A percentile compares a stretch with the other conserved stretches of the same genome.
phyloP scores from a whole-genome alignment of 805 yeast genomes.

The Saturnispora mendoncae region DNA sequence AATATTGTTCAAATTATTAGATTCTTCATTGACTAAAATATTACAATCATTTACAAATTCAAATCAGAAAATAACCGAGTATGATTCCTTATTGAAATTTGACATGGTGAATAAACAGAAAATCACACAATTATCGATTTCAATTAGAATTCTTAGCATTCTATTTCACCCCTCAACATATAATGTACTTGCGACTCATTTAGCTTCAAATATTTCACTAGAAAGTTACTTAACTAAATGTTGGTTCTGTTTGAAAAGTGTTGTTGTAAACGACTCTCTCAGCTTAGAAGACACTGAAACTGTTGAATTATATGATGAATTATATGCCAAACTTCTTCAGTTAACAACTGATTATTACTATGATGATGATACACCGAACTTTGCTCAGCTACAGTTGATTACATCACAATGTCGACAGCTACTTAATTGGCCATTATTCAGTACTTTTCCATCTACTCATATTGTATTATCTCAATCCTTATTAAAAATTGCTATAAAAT shows the following conservation, averaged over 20 bases:
- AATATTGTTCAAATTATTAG: constrained; percentile 18
- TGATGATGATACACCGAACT: constrained; percentile 15
- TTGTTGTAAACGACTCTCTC: constrained; percentile 21
- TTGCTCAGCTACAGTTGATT: constrained; percentile 16
- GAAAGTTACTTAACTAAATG: constrained; percentile 23
- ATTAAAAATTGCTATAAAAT: constrained; percentile 19
- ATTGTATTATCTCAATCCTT: constrained; percentile 21
- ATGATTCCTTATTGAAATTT: constrained; percentile 15
- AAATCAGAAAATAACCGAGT: constrained; percentile 9
- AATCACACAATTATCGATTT: constrained; percentile 22
- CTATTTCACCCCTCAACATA: constrained; percentile 20
- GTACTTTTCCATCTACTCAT: constrained; percentile 22
- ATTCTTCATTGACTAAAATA: constrained; percentile 18
- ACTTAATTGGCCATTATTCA: constrained; percentile 24
- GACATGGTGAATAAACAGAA: constrained; percentile 16
- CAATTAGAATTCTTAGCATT: constrained; percentile 22
- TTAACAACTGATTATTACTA: constrained; percentile 17
- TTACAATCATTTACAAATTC: constrained; percentile 23
- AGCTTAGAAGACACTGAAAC: constrained; percentile 11
- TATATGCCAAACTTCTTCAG: constrained; percentile 22
- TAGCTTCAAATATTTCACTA: constrained; percentile 17
- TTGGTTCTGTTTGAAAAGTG: constrained; percentile 29
- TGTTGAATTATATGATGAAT: constrained; percentile 21
- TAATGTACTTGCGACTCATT: constrained; percentile 16
- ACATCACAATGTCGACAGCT: constrained; percentile 20